These are phyloP conservation scores for Ambrosiella cleistominuta DNA, from an alignment of 2,329 filamentous ascomycete genomes.

Conservation along the genomic window DNA sequence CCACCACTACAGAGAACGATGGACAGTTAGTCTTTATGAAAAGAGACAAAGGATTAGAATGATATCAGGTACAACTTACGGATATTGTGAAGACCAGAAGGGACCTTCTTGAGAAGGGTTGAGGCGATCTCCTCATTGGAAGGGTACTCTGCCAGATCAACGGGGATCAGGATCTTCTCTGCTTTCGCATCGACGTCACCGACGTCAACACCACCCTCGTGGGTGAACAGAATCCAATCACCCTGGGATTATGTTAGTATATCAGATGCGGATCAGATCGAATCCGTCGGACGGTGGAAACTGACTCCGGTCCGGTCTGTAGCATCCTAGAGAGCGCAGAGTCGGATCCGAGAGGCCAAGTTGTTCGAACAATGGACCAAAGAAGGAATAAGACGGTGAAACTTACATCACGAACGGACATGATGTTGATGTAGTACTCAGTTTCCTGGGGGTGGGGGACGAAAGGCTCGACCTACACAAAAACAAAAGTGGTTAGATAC, in stretches of 20 bases:
- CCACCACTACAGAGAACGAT: conserved; percentile 41
- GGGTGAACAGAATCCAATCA: conserved; percentile 99
- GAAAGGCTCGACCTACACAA: conserved; percentile 59
- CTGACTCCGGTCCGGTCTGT: too few relatives aligned
- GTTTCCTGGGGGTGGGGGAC: conserved; percentile 89
- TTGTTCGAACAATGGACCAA: too few relatives aligned
- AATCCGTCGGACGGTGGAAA: too few relatives aligned
- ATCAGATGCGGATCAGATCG: neutral
- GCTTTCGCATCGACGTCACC: conserved; percentile 98
- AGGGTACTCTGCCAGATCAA: conserved; percentile 85
- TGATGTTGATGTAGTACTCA: conserved; percentile 99
- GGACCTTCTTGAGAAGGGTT: conserved; percentile 78
- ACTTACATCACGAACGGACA: conserved; percentile 97
- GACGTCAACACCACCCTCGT: conserved; percentile 98
- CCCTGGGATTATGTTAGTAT: conserved; percentile 37
- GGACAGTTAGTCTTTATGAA: neutral
- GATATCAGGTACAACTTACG: conserved; percentile 17
- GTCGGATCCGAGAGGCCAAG: too few relatives aligned
- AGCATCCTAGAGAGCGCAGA: too few relatives aligned
- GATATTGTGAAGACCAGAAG: conserved; percentile 90
- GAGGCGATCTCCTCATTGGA: conserved; percentile 87
- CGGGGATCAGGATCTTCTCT: conserved; percentile 93
- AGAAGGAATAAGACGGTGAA: conserved; percentile 1
- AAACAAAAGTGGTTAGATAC: neutral
- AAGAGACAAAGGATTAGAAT: neutral